Evolutionary conservation across 176 grass and related monocot genomes (phyloP).

Genomic region (Microstegium vimineum): DNA sequence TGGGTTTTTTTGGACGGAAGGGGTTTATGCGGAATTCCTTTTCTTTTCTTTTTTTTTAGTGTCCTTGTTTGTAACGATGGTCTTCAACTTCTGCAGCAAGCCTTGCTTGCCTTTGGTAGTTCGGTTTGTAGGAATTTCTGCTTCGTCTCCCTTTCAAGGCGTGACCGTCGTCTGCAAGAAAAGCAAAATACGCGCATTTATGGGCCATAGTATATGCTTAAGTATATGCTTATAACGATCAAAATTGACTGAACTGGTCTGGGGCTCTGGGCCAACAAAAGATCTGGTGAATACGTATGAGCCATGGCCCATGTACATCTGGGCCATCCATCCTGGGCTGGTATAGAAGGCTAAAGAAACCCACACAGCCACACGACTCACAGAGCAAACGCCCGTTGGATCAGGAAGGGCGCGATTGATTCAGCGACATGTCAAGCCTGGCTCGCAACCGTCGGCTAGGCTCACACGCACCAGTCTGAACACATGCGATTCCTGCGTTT

Average conservation of each 20-base stretch:
- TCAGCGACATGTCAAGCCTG: no score
- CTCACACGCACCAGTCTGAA: no score
- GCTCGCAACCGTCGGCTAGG: no score
- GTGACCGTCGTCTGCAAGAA: not conserved
- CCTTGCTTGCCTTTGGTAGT: no score
- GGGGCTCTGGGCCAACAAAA: not conserved
- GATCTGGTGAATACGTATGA: not conserved
- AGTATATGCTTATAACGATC: no score
- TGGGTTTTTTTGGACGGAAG: not conserved
- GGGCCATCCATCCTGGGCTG: no score
- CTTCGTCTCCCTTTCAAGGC: not conserved
- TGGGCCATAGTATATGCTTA: not conserved
- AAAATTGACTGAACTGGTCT: not conserved
- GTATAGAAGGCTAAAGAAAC: no score
- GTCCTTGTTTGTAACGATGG: not conserved
- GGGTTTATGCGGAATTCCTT: conserved; percentile 31
- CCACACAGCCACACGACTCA: no score
- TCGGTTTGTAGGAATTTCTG: not conserved
- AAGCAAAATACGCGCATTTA: not conserved
- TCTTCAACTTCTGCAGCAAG: conserved; percentile 29
- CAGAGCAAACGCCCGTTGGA: no score
- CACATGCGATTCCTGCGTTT: no score
- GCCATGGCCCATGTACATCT: no score
- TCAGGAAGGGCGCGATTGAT: no score
- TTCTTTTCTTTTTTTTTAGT: not conserved